Base-by-base conservation (phyloP, 2,329 filamentous ascomycete genomes). In the Trematosphaeria pertusa region DNA sequence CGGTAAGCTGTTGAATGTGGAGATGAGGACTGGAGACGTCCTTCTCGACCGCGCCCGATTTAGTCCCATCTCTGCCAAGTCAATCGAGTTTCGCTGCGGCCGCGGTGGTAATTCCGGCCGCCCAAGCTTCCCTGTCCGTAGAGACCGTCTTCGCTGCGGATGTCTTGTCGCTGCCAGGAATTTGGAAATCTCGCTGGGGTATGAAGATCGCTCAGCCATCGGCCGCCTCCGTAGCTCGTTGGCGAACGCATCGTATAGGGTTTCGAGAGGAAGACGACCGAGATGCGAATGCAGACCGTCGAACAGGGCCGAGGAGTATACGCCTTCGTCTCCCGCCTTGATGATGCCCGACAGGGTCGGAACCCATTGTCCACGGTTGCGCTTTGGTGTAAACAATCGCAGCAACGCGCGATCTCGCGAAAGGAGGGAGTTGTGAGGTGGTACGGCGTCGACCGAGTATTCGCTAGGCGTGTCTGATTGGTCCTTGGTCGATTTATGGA, bases 311-410 rank as follows among this genome's bases (percentile, higher is more conserved):
- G 64, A 66, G 14, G 57, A 56, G 37, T 61, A 58, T 10, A 67
- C 10, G 2, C 54, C 59, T 35, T 71, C 65, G 43, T 71, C 66
- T 14, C 63, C 67, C 32, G 65, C 66, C 50, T 67, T 65, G 48
- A 71, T 48, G 22, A 71, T 55, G 26, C 54, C 58, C 10, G 64
- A 61, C n/a, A 69, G 20, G 2, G 54, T 58, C 10, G 67, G 65
- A 12, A 65, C 61, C 57, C 58, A 61, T 6, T 54, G 49, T 14
- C 31, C 47, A 10, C 48, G 50, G 3, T 56, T 46, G 28, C 49
- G 52, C 32, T 62, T 67, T n/a, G 50, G 37, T 10, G 38, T 4
- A 4, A 68, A 57, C 1, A 64, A 20, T 11, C 56, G 57, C 37
- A 43, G 59, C 56, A 58, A 61, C 2, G 62, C 54, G 28, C 24